Conservation (phyloP, 768 basidiomycete genomes). For the Collybia mongolica region DNA sequence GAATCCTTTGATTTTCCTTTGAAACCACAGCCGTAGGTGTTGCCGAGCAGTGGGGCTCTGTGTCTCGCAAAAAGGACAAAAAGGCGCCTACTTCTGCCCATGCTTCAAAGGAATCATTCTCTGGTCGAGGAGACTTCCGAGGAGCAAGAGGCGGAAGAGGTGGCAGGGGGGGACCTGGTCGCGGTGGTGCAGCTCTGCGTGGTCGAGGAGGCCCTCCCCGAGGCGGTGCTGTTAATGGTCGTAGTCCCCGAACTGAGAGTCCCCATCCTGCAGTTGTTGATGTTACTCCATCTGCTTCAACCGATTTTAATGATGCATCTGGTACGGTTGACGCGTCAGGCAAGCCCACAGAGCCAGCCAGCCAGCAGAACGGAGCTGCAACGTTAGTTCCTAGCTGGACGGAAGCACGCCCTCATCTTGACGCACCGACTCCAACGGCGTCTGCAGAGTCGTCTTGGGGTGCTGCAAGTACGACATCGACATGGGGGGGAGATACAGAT, state of each 20-base stretch:
- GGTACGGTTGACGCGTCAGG: constrained; percentile 21
- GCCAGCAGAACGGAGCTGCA: constrained; percentile 27
- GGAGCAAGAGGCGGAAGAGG: constrained; percentile 61
- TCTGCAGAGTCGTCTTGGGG: constrained; percentile 33
- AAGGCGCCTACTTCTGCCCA: constrained; percentile 47
- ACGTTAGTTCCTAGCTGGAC: constrained; percentile 26
- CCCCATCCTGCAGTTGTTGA: constrained; percentile 25
- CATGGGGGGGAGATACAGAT: constrained; percentile 33
- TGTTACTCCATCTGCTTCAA: constrained; percentile 19
- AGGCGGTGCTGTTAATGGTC: constrained; percentile 40
- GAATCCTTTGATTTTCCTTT: constrained; percentile 10
- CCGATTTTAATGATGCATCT: constrained; percentile 16
- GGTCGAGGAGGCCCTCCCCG: constrained; percentile 50
- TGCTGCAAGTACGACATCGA: constrained; percentile 25
- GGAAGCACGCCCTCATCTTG: constrained; percentile 28
- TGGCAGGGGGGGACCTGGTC: constrained; percentile 58
- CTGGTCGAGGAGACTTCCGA: constrained; percentile 52
- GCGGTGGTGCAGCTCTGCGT: constrained; percentile 48
- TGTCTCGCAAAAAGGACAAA: constrained; percentile 88
- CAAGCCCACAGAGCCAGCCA: constrained; percentile 17
- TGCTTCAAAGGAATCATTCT: constrained; percentile 50
- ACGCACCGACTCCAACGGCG: constrained; percentile 27
- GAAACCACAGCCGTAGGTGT: constrained; percentile 46
- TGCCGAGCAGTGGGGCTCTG: constrained; percentile 80
- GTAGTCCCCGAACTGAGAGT: constrained; percentile 32